Percentiles rank a stretch among this genome's conserved stretches.
phyloP scores from a whole-genome alignment of 2,329 filamentous ascomycete genomes.

The Penicillium sp. region DNA sequence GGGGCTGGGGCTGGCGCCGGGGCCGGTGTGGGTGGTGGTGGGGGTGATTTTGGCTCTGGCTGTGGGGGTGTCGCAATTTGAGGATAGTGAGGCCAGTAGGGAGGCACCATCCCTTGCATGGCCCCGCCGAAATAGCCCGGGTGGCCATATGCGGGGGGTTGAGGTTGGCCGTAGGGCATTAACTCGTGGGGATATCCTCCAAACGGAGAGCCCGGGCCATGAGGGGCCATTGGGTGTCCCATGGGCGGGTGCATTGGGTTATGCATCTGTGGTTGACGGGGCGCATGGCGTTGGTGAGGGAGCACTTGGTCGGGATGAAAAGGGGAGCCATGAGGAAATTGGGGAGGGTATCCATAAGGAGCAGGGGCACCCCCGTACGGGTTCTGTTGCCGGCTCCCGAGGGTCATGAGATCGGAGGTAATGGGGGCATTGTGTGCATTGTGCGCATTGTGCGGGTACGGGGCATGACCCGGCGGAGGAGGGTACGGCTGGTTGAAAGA shows the following conservation, averaged over 20 bases:
- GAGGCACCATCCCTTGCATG: conserved; percentile 37
- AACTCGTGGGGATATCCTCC: conserved; percentile 39
- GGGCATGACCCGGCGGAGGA: conserved; percentile 27
- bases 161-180: conserved; percentile 37
- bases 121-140: conserved; percentile 34
- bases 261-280: conserved; percentile 30
- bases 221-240: conserved; percentile 28
- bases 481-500: conserved; percentile 37
- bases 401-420: conserved; percentile 37
- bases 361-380: conserved; percentile 27
- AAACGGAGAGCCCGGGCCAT: conserved; percentile 29
- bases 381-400: conserved; percentile 27
- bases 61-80: conserved; percentile 36
- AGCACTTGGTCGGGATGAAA: conserved; percentile 32
- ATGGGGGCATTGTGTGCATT: conserved; percentile 25
- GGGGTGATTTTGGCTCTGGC: conserved; percentile 29
- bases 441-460: conserved; percentile 27
- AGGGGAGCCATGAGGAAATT: conserved; percentile 28
- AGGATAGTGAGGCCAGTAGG: conserved; percentile 39
- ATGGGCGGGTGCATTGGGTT: conserved; percentile 34
- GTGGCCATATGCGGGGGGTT: conserved; percentile 9
- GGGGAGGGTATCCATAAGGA: conserved; percentile 33
- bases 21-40: conserved; percentile 14
- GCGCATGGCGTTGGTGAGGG: conserved; percentile 29
- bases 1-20: conserved; percentile 20